phyloP scores from a whole-genome alignment of 371 early-diverging fungal genomes.

The Lichtheimia ornata region DNA sequence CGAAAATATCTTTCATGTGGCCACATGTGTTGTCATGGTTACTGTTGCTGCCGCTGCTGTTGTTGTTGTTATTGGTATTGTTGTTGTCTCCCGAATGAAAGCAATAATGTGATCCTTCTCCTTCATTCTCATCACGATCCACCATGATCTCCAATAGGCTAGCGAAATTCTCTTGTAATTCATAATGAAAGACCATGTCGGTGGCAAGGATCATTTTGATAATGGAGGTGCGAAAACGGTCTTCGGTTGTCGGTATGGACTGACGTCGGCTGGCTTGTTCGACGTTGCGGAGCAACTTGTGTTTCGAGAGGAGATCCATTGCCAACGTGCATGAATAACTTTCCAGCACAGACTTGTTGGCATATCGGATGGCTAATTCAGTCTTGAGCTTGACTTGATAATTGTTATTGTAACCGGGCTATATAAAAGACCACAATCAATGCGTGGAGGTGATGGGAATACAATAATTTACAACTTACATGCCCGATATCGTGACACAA shows the following conservation, averaged over 20 bases:
- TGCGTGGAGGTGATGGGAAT: conserved; percentile 18
- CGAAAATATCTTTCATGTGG: conserved; percentile 40
- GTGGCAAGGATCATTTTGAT: conserved; percentile 78
- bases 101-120: background rate
- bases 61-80: background rate
- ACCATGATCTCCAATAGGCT: conserved; percentile 33
- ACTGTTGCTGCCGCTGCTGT: conserved; percentile 5
- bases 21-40: conserved; percentile 1
- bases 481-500: conserved; percentile 92
- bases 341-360: conserved; percentile 83
- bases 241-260: conserved; percentile 45
- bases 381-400: conserved; percentile 86
- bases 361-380: conserved; percentile 67
- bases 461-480: conserved; percentile 55
- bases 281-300: conserved; percentile 58
- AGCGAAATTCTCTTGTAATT: conserved; percentile 66
- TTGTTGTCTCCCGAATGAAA: background rate
- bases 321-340: conserved; percentile 81
- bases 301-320: conserved; percentile 67
- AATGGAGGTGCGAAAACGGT: conserved; percentile 53
- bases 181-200: conserved; percentile 88
- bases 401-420: conserved; percentile 90
- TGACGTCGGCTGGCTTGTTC: conserved; percentile 27
- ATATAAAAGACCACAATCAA: conserved; percentile 50
- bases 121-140: conserved; percentile 13